Evolutionary conservation across 192 early-diverging fungal genomes (phyloP).

Genomic region (Dimargaris xerosporica): DNA sequence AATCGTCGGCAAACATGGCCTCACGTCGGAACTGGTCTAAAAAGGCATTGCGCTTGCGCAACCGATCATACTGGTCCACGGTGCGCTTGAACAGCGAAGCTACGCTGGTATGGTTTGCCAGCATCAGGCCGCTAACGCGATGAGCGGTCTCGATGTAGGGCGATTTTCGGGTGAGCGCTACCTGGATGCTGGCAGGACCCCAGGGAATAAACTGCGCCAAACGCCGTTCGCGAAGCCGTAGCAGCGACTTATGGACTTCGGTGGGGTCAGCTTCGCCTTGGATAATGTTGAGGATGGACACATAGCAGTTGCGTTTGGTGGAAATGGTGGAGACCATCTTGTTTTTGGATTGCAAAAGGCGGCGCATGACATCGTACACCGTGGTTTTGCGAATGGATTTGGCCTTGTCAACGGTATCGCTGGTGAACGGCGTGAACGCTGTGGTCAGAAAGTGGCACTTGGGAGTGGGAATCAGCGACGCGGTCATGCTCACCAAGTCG

Average conservation of each 20-base stretch:
- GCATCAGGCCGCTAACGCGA: conserved; percentile 92
- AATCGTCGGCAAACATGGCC: conserved; percentile 54
- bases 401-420: conserved; percentile 76
- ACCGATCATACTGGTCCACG: conserved; percentile 81
- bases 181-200: conserved; percentile 98
- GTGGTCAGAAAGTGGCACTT: conserved; percentile 93
- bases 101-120: conserved; percentile 96
- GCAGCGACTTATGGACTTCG: conserved; percentile 95
- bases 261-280: conserved; percentile 98
- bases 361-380: conserved; percentile 93
- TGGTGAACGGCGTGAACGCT: conserved; percentile 92
- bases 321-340: conserved; percentile 89
- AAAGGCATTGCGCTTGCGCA: conserved; percentile 92
- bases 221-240: conserved; percentile 85
- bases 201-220: conserved; percentile 97
- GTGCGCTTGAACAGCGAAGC: conserved; percentile 82
- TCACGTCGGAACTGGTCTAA: conserved; percentile 85
- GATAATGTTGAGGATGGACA: conserved; percentile 97
- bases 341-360: conserved; percentile 93
- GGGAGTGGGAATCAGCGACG: conserved; percentile 95
- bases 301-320: conserved; percentile 88
- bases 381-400: conserved; percentile 93
- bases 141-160: conserved; percentile 87
- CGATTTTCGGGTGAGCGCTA: conserved; percentile 83
- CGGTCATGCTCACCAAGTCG: conserved; percentile 86